Evolutionary conservation across 768 basidiomycete species (phyloP).

Genomic region (Lactarius hengduanensis): DNA sequence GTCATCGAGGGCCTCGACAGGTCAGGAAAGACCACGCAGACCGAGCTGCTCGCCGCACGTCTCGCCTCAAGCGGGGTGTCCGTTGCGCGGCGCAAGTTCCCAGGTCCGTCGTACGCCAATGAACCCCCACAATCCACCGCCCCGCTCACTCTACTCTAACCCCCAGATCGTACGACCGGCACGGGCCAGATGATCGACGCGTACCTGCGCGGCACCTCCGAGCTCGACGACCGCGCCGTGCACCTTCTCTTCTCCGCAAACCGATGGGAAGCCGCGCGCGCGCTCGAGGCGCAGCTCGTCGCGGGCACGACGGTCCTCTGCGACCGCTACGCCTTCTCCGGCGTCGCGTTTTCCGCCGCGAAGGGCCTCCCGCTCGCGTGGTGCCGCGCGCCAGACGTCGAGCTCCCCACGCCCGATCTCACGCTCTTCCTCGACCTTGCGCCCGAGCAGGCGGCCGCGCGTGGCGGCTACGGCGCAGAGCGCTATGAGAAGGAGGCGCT

Average conservation of each 20-base stretch:
- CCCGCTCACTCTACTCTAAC: background rate
- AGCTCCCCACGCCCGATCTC: constrained; percentile 86
- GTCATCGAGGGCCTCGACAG: constrained; percentile 95
- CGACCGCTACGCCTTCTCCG: constrained; percentile 96
- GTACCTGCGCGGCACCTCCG: constrained; percentile 79
- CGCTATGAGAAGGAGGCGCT: constrained; percentile 82
- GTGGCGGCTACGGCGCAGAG: constrained; percentile 85
- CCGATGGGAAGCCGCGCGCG: constrained; percentile 91
- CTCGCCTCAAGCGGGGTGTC: constrained; percentile 47
- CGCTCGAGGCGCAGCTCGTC: constrained; percentile 57
- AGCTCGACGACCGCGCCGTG: constrained; percentile 88
- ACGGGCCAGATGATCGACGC: constrained; percentile 93
- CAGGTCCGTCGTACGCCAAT: constrained; percentile 51
- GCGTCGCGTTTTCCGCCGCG: constrained; percentile 81
- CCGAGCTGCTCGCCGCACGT: constrained; percentile 53
- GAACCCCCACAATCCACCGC: background rate
- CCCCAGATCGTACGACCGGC: constrained; percentile 83
- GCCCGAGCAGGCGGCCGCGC: constrained; percentile 59
- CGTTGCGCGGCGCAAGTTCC: constrained; percentile 78
- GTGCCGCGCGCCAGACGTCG: constrained; percentile 84
- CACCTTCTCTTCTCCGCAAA: constrained; percentile 97
- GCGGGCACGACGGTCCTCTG: constrained; percentile 75
- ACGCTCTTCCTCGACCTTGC: constrained; percentile 84
- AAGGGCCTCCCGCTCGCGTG: constrained; percentile 74
- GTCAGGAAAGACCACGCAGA: constrained; percentile 93